Percentiles rank a stretch among this genome's conserved stretches.
Evolutionary conservation across 345 rosid genomes (phyloP).

Genomic region (Lumnitzera littorea): DNA sequence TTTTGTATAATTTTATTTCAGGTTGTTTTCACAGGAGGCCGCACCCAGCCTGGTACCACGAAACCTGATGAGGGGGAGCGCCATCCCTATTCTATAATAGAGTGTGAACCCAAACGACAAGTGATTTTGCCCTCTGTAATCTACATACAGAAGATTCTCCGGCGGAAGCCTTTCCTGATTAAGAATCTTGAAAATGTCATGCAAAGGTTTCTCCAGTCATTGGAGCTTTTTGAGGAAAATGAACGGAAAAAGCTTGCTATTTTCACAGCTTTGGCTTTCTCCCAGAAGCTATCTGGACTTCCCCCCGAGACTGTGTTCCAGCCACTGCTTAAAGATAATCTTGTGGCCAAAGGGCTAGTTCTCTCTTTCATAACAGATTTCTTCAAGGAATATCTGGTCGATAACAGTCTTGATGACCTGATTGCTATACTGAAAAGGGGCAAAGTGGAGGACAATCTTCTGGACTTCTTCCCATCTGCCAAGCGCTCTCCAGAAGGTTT

Average conservation of each 20-base stretch:
- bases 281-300: constrained; percentile 96
- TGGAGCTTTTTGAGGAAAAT: constrained; percentile 97
- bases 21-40: constrained; percentile 96
- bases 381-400: constrained; percentile 94
- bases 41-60: constrained; percentile 93
- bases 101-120: constrained; percentile 81
- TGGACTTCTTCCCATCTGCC: constrained; percentile 73
- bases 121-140: constrained; percentile 76
- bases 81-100: constrained; percentile 81
- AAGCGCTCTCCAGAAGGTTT: constrained; percentile 83
- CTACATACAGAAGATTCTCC: constrained; percentile 79
- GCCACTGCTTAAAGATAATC: constrained; percentile 97
- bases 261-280: constrained; percentile 95
- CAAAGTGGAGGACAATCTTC: constrained; percentile 85
- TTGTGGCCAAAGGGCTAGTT: constrained; percentile 97
- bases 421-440: constrained; percentile 89
- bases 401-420: constrained; percentile 91
- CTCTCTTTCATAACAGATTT: constrained; percentile 90
- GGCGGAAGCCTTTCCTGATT: constrained; percentile 89
- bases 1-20: constrained; percentile 16
- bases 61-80: constrained; percentile 99
- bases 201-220: constrained; percentile 81
- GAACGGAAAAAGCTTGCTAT: constrained; percentile 98
- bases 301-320: constrained; percentile 98
- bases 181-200: constrained; percentile 97